phyloP scores from a whole-genome alignment of 768 basidiomycete species.

The Phanerochaete sordida region DNA sequence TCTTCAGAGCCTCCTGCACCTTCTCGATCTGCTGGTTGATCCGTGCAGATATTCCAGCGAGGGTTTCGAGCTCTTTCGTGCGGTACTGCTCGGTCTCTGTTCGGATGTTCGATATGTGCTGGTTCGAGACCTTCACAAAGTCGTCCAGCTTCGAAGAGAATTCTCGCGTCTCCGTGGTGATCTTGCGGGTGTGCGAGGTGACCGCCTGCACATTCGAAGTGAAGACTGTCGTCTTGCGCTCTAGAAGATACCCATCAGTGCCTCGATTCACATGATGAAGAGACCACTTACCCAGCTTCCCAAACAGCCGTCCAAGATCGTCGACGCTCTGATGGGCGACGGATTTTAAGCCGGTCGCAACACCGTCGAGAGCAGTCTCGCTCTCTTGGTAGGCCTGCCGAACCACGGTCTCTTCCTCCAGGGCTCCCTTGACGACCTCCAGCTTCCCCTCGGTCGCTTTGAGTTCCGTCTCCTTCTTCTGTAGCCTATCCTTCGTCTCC shows the following conservation, averaged over 20 bases:
- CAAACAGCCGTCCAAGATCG: conserved; percentile 70
- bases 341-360: conserved; percentile 66
- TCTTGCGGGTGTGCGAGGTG: conserved; percentile 53
- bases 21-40: conserved; percentile 57
- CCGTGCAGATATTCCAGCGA: conserved; percentile 46
- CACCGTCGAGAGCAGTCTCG: conserved; percentile 65
- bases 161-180: conserved; percentile 48
- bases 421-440: conserved; percentile 47
- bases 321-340: conserved; percentile 64
- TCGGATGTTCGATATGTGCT: conserved; percentile 51
- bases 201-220: conserved; percentile 65
- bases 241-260: conserved; percentile 35
- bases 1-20: conserved; percentile 46
- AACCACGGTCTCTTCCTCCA: conserved; percentile 80
- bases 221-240: conserved; percentile 67
- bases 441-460: conserved; percentile 55
- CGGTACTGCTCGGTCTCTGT: conserved; percentile 55
- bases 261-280: neutral
- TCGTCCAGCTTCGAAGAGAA: conserved; percentile 59
- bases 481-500: conserved; percentile 52
- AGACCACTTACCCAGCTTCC: conserved; percentile 68
- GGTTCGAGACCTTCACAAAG: conserved; percentile 54
- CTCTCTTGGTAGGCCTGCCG: conserved; percentile 74
- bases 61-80: conserved; percentile 49
- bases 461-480: conserved; percentile 49